Conservation (phyloP, 768 basidiomycete genomes). For the Porpolomopsis calyptriformis region DNA sequence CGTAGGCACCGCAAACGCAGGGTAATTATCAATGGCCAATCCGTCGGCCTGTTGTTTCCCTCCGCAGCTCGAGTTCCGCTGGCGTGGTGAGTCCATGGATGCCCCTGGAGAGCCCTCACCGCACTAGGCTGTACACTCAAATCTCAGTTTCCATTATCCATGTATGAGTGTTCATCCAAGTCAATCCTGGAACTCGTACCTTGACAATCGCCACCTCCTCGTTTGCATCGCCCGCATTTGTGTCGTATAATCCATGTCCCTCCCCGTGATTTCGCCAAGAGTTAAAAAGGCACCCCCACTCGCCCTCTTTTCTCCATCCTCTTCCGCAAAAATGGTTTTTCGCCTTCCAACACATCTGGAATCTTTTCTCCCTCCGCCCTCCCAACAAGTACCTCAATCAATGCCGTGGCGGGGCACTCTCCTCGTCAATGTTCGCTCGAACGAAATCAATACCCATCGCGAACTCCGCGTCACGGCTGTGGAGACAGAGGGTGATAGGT, state of each 20-base stretch:
- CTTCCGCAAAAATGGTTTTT: constrained; percentile 43
- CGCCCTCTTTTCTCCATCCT: background rate
- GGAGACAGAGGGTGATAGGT: constrained; percentile 66
- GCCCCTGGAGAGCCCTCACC: too few species aligned
- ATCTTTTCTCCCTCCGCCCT: constrained; percentile 46
- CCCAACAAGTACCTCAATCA: constrained; percentile 31
- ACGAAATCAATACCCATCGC: constrained; percentile 38
- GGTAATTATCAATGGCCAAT: too few species aligned
- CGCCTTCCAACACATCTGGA: constrained; percentile 53
- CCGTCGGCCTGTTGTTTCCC: too few species aligned
- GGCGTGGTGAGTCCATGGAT: too few species aligned
- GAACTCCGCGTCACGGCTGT: constrained; percentile 51
- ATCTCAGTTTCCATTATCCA: background rate
- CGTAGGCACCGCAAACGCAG: too few species aligned
- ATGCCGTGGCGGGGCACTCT: constrained; percentile 51
- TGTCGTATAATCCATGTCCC: background rate
- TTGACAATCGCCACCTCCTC: background rate
- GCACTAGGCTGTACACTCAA: too few species aligned
- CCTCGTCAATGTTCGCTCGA: constrained; percentile 36
- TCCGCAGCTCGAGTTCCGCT: too few species aligned
- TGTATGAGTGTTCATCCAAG: background rate
- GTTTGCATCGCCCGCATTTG: background rate
- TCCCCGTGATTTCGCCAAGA: background rate
- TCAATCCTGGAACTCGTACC: background rate
- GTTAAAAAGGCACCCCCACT: background rate